Percentiles rank a stretch among this genome's conserved stretches.
phyloP scores from a whole-genome alignment of 2,329 filamentous ascomycete genomes.

The Talaromyces atroroseus region DNA sequence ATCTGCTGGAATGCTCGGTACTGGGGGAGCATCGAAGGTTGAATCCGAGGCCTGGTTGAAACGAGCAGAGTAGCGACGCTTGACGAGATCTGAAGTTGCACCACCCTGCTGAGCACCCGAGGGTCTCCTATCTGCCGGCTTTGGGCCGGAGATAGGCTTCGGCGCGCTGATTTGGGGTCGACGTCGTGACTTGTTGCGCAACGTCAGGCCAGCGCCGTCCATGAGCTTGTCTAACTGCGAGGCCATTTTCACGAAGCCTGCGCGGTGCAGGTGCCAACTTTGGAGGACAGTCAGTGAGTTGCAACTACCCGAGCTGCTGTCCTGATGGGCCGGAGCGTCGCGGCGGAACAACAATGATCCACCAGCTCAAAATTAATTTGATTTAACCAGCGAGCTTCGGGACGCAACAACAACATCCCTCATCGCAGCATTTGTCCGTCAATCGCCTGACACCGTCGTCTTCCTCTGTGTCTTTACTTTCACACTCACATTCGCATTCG shows the following conservation, averaged over 20 bases:
- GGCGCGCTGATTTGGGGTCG: conserved; percentile 56
- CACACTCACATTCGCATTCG: conserved; percentile 19
- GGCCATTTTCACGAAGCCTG: not conserved
- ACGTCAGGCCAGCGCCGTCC: conserved; percentile 55
- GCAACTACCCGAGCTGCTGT: conserved; percentile 6
- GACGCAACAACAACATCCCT: conserved; percentile 4
- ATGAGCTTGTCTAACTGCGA: conserved; percentile 26
- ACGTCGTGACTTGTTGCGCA: conserved; percentile 50
- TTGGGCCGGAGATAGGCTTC: conserved; percentile 48
- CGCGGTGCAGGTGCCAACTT: not conserved
- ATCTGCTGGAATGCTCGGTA: conserved; percentile 61
- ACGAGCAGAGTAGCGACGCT: conserved; percentile 87
- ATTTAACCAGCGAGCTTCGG: not conserved
- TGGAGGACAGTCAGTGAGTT: not conserved
- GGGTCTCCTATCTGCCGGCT: conserved; percentile 32
- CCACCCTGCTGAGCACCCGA: conserved; percentile 39
- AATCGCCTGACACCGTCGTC: not conserved
- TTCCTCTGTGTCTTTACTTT: not conserved
- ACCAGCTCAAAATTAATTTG: conserved; percentile 16
- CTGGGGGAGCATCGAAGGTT: conserved; percentile 60
- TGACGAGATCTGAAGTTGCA: conserved; percentile 75
- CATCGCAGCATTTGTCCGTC: not conserved
- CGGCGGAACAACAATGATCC: conserved; percentile 35
- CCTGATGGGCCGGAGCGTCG: conserved; percentile 24
- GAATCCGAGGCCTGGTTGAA: conserved; percentile 73